These are phyloP conservation scores for Heliocybe sulcata DNA, from an alignment of 1,284 basidiomycete genomes.

Conservation along the genomic window DNA sequence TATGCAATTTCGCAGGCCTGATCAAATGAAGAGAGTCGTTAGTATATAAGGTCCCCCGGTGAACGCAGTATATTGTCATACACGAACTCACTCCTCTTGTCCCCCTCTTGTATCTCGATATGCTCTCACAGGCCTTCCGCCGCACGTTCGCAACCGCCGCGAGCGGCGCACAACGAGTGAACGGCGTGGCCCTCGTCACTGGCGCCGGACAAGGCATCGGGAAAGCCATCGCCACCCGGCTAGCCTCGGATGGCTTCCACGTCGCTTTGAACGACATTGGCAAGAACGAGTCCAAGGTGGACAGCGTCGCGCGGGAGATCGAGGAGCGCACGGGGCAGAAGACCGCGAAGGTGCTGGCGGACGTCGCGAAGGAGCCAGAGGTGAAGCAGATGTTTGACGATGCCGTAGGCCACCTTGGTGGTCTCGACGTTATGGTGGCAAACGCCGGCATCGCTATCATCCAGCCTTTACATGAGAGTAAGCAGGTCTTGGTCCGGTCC, in stretches of 20 bases:
- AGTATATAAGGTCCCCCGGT: background rate
- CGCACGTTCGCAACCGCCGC: background rate
- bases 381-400: background rate
- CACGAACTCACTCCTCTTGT: background rate
- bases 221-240: conserved; percentile 15
- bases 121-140: background rate
- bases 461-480: background rate
- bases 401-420: conserved; percentile 21
- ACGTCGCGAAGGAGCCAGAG: background rate
- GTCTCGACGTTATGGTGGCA: conserved; percentile 26
- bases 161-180: background rate
- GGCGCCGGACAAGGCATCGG: conserved; percentile 12
- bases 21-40: too few relatives aligned
- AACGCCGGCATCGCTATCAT: conserved; percentile 19
- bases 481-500: background rate
- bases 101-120: background rate
- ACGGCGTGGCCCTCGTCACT: background rate
- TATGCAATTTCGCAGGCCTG: too few relatives aligned
- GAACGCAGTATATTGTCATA: background rate
- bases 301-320: conserved; percentile 15
- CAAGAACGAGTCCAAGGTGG: conserved; percentile 11
- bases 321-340: conserved; percentile 9
- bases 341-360: background rate
- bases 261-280: conserved; percentile 21
- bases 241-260: conserved; percentile 20